Conservation (phyloP, 345 rosid species). For the Conringia planisiliqua region DNA sequence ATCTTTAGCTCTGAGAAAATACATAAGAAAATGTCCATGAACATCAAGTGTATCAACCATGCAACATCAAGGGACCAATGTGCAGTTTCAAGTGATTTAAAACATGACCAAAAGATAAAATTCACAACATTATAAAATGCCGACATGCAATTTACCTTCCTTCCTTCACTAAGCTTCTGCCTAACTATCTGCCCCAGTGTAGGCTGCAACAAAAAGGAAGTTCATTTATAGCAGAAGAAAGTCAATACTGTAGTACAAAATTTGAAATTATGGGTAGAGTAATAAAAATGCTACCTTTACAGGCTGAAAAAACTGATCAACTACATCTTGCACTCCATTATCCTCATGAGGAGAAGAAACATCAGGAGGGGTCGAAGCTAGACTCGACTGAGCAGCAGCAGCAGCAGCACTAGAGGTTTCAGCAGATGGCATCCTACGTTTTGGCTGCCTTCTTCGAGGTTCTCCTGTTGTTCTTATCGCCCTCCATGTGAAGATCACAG, state of each 20-base stretch:
- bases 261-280: background rate
- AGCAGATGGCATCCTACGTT: constrained; percentile 53
- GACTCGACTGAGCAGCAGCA: constrained; percentile 43
- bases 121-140: constrained; percentile 1
- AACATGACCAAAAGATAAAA: background rate
- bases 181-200: constrained; percentile 79
- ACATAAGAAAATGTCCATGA: background rate
- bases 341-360: constrained; percentile 55
- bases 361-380: constrained; percentile 38
- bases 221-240: background rate
- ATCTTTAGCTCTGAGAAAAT: background rate
- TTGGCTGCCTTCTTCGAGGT: constrained; percentile 68
- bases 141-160: constrained; percentile 50
- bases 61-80: background rate
- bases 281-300: constrained; percentile 45
- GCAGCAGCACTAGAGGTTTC: constrained; percentile 40
- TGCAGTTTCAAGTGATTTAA: background rate
- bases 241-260: background rate
- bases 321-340: constrained; percentile 57
- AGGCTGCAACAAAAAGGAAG: constrained; percentile 47
- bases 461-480: constrained; percentile 65
- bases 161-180: constrained; percentile 88
- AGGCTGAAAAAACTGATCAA: constrained; percentile 83
- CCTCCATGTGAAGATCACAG: constrained; percentile 81
- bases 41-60: background rate